Conservation (phyloP, 805 yeast genomes). For the Metschnikowia proteae region DNA sequence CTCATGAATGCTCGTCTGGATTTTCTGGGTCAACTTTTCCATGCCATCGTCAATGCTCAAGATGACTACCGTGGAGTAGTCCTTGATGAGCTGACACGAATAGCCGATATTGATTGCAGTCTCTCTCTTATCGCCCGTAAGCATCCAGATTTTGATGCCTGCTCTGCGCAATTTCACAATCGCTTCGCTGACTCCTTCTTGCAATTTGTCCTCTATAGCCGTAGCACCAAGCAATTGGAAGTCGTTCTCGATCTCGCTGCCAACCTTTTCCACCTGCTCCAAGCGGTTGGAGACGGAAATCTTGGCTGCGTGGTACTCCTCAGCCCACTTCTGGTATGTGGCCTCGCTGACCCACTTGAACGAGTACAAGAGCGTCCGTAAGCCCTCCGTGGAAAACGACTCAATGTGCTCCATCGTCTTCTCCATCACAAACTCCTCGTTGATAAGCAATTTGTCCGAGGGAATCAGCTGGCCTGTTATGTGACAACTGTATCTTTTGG, state of each 20-base stretch:
- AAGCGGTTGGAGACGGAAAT: conserved; percentile 69
- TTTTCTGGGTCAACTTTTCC: conserved; percentile 61
- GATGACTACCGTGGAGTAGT: conserved; percentile 84
- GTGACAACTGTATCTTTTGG: conserved; percentile 47
- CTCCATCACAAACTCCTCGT: conserved; percentile 77
- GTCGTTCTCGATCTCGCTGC: conserved; percentile 66
- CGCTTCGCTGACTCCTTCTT: conserved; percentile 94
- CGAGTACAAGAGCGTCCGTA: conserved; percentile 83
- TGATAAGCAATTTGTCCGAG: conserved; percentile 54
- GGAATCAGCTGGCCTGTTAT: conserved; percentile 21
- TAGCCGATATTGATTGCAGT: conserved; percentile 97
- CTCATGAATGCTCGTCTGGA: conserved; percentile 73
- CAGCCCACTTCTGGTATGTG: conserved; percentile 65
- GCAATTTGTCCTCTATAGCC: conserved; percentile 95
- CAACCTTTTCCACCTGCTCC: conserved; percentile 62
- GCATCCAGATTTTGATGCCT: conserved; percentile 95
- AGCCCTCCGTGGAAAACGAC: conserved; percentile 91
- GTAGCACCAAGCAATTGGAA: conserved; percentile 83
- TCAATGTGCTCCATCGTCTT: conserved; percentile 87
- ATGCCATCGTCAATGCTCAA: conserved; percentile 44
- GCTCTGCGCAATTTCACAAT: conserved; percentile 90
- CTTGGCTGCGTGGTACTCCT: conserved; percentile 68
- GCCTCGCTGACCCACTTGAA: conserved; percentile 62
- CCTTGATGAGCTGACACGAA: conserved; percentile 89
- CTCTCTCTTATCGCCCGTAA: conserved; percentile 96